Conservation (phyloP, 139 green algal genomes). For the Picochlorum costavermella region DNA sequence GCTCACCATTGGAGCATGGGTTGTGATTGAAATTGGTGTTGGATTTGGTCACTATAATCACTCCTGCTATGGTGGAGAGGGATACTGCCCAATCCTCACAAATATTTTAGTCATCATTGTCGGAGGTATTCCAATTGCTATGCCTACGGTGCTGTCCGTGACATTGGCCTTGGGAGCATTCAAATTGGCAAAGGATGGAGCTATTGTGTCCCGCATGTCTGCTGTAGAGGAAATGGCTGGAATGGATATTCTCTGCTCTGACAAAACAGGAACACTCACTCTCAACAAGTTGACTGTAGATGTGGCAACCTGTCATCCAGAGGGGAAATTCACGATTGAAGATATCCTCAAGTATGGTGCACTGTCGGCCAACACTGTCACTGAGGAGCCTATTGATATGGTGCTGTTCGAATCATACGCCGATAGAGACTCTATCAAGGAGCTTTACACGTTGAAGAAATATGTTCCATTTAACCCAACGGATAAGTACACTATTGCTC, state of each 20-base stretch:
- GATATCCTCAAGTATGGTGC: slow-evolving; percentile 54
- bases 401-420: slow-evolving; percentile 60
- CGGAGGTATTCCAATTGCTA: slow-evolving; percentile 86
- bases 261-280: slow-evolving; percentile 87
- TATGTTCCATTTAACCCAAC: slow-evolving; percentile 81
- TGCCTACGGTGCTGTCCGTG: slow-evolving; percentile 82
- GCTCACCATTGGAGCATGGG: slow-evolving; percentile 65
- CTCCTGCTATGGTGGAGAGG: slow-evolving; percentile 43
- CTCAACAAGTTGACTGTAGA: slow-evolving; percentile 69
- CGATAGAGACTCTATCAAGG: slow-evolving; percentile 30
- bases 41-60: slow-evolving; percentile 67
- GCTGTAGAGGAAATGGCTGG: slow-evolving; percentile 86
- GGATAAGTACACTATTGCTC: slow-evolving; percentile 71
- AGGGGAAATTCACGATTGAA: slow-evolving; percentile 23
- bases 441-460: slow-evolving; percentile 39
- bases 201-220: slow-evolving; percentile 81
- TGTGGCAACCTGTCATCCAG: slow-evolving; percentile 17
- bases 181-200: slow-evolving; percentile 74
- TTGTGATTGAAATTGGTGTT: slow-evolving; percentile 62
- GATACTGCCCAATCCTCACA: slow-evolving; percentile 64
- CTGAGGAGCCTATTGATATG: slow-evolving; percentile 75
- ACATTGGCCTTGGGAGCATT: slow-evolving; percentile 79
- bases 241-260: slow-evolving; percentile 86
- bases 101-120: slow-evolving; percentile 89
- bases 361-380: slow-evolving; percentile 56